Evolutionary conservation across 2,329 filamentous ascomycete species (phyloP).

Genomic region (Pyrenochaeta sp.): DNA sequence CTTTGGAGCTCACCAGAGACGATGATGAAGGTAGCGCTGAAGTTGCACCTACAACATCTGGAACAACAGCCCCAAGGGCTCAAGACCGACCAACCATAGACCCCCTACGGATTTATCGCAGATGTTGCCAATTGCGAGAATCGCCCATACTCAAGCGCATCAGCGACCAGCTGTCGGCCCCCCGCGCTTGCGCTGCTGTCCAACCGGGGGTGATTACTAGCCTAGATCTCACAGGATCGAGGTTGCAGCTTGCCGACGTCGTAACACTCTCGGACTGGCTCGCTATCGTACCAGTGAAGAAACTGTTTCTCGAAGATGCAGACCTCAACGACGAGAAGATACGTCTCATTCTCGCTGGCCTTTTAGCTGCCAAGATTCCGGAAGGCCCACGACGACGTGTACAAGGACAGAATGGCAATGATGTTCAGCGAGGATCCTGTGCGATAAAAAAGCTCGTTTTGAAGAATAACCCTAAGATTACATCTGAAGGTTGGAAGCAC

Average conservation of each 20-base stretch:
- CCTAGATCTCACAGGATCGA: slow-evolving; percentile 84
- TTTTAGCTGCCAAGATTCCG: slow-evolving; percentile 79
- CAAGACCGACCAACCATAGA: slow-evolving; percentile 84
- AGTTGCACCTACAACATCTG: slow-evolving; percentile 22
- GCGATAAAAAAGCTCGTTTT: slow-evolving; percentile 86
- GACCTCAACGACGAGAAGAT: slow-evolving; percentile 87
- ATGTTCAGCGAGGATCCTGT: slow-evolving; percentile 60
- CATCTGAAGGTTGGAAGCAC: slow-evolving; percentile 88
- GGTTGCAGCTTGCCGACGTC: slow-evolving; percentile 82
- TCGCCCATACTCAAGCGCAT: slow-evolving; percentile 92
- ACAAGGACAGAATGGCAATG: background rate
- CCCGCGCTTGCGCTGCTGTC: slow-evolving; percentile 69
- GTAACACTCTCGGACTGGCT: slow-evolving; percentile 92
- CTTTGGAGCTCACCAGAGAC: slow-evolving; percentile 81
- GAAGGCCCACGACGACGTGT: slow-evolving; percentile 59
- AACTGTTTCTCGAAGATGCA: slow-evolving; percentile 86
- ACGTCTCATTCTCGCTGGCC: slow-evolving; percentile 83
- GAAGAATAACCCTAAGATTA: slow-evolving; percentile 88
- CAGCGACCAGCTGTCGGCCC: slow-evolving; percentile 82
- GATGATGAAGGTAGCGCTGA: slow-evolving; percentile 54
- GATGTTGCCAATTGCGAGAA: slow-evolving; percentile 93
- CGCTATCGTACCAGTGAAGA: slow-evolving; percentile 88
- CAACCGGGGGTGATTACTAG: slow-evolving; percentile 80
- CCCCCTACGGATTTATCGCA: slow-evolving; percentile 88
- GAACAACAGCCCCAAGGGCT: slow-evolving; percentile 54